A percentile compares a stretch with the other conserved stretches of the same genome.
Conservation (phyloP, 306 rosid species). For the Glycine tomentella region DNA sequence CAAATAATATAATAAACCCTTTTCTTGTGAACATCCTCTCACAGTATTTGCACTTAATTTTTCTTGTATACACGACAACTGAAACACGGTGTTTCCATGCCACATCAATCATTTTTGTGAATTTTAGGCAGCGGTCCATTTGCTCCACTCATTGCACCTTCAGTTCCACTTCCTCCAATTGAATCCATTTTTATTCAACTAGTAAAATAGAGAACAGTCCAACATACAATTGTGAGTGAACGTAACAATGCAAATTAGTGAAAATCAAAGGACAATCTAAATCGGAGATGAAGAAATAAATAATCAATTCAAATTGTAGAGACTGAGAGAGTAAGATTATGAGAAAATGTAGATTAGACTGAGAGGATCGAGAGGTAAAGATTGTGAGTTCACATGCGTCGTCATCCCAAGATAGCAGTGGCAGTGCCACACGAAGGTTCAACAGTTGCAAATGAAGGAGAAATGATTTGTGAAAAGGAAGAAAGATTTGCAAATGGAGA, state of each 20-base stretch:
- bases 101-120: neutral
- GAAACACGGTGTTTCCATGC: neutral
- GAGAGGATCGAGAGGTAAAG: neutral
- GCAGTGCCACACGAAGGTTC: too few relatives aligned
- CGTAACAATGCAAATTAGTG: neutral
- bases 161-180: neutral
- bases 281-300: neutral
- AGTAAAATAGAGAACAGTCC: neutral
- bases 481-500: too few relatives aligned
- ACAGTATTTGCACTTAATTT: neutral
- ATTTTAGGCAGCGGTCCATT: neutral
- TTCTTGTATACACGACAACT: neutral
- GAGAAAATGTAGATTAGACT: too few relatives aligned
- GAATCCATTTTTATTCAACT: neutral
- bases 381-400: neutral
- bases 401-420: too few relatives aligned
- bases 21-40: neutral
- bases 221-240: neutral
- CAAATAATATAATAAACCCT: neutral
- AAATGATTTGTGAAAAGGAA: too few relatives aligned
- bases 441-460: neutral
- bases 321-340: neutral
- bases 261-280: neutral
- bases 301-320: neutral
- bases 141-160: neutral